Base-by-base conservation (phyloP, 306 rosid genomes). In the Oxytropis ochrocephala region DNA sequence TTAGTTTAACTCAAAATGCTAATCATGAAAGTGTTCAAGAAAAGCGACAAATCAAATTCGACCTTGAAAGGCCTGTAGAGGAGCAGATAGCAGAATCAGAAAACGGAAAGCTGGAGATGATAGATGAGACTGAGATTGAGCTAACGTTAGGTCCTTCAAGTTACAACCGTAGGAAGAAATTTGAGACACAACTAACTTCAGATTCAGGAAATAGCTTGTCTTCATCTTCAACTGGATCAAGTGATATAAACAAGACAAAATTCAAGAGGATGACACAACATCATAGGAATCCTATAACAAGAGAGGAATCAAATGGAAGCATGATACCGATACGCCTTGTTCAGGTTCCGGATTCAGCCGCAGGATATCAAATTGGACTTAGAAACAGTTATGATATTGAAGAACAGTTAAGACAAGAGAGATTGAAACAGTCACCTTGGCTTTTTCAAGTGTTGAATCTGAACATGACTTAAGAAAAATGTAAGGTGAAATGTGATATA, bases 61-160 rank as follows among this genome's bases (percentile, higher is more conserved):
- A 89, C 73, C 88, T 92, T 43, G 91, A 87, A 76, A 75, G 72
- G 76, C 88, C 95, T 2, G 87, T 84, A 4, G 85, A 79, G 12
- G 89, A 81, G 60, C 51, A 46, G 73, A 67, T 48, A 53, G 82
- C 63, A 74, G 96, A 85, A 69, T 56, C 79, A 47, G 82, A 80
- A 0, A 78, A 82, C 70, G 83, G 77, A 4, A 77, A 61, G 56
- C 5, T 76, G 70, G 91, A 85, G 79, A 78, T 75, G 58, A 79
- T 91, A 61, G 89, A 88, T 32, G 99, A 95, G 85, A 81, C 74
- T 59, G 88, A 91, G 80, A 87, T 91, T 64, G 89, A 89, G 80
- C 74, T 95, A 19, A 95, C 99, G 70, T 82, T 95, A 63, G 97
- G 97, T 14, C 99, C 96, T 41, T 84, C 95, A 16, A 81, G 90